A percentile compares a stretch with the other conserved stretches of the same genome.
These are phyloP conservation scores for Penicillium odoratum DNA, from an alignment of 495 filamentous ascomycete species.

Conservation along the genomic window DNA sequence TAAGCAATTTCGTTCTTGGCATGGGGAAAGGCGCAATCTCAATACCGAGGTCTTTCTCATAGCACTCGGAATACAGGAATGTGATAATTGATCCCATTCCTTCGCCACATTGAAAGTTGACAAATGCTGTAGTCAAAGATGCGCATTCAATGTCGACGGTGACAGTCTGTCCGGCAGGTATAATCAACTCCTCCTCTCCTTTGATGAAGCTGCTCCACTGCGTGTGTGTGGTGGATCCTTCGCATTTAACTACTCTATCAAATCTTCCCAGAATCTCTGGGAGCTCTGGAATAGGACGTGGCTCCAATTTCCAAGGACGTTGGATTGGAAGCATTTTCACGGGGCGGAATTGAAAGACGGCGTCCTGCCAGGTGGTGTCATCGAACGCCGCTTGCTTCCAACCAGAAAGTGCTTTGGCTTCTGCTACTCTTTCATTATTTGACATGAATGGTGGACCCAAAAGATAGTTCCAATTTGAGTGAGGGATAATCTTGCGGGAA, in stretches of 20 bases:
- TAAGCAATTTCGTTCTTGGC: constrained; percentile 16
- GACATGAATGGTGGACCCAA: constrained; percentile 29
- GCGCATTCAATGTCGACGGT: constrained; percentile 18
- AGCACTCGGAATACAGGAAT: constrained; percentile 26
- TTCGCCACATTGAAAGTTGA: constrained; percentile 17
- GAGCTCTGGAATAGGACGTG: constrained; percentile 21
- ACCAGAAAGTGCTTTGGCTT: constrained; percentile 8
- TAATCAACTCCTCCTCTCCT: not conserved
- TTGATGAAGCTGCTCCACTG: constrained; percentile 13
- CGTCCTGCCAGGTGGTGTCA: constrained; percentile 20
- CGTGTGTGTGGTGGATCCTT: constrained; percentile 4
- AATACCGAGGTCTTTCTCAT: constrained; percentile 23
- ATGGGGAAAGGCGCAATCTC: constrained; percentile 20
- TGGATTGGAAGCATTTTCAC: constrained; percentile 29
- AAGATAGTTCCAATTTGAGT: constrained; percentile 25
- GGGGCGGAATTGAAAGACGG: constrained; percentile 14
- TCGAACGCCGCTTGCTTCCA: constrained; percentile 20
- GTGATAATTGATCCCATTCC: constrained; percentile 16
- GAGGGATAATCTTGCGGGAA: constrained; percentile 12
- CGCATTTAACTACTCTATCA: constrained; percentile 15
- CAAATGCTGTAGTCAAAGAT: constrained; percentile 23
- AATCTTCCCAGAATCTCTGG: constrained; percentile 16
- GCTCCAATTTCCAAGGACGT: constrained; percentile 21
- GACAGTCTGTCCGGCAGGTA: constrained; percentile 13
- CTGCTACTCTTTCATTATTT: constrained; percentile 23